Conservation (phyloP, 805 yeast species). For the Scheffersomyces lignosus region DNA sequence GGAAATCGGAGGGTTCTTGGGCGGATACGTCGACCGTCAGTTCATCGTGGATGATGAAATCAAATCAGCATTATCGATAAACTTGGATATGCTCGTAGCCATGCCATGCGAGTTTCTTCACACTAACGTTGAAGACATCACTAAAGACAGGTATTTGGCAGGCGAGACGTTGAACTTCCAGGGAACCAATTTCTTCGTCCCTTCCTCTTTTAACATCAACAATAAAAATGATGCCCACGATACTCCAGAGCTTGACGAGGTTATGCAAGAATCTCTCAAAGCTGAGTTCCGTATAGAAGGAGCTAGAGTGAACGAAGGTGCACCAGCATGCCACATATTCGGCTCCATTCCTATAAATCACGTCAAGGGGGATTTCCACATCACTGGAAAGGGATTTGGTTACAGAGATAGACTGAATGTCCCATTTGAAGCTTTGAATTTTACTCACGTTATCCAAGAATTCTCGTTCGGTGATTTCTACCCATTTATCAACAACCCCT, state of each 20-base stretch:
- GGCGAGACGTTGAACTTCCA: constrained; percentile 72
- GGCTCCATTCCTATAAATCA: constrained; percentile 84
- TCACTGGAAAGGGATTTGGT: constrained; percentile 75
- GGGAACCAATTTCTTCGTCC: constrained; percentile 59
- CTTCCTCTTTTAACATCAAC: constrained; percentile 47
- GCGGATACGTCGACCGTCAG: constrained; percentile 77
- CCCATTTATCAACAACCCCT: constrained; percentile 84
- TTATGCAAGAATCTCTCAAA: constrained; percentile 61
- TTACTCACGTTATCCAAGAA: constrained; percentile 83
- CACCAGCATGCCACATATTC: constrained; percentile 82
- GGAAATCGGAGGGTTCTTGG: constrained; percentile 80
- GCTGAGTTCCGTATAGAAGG: constrained; percentile 60
- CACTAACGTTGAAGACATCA: constrained; percentile 73
- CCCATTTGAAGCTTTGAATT: constrained; percentile 57
- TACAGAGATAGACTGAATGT: constrained; percentile 50
- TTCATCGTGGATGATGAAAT: constrained; percentile 70
- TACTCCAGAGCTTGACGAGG: constrained; percentile 63
- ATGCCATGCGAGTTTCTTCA: constrained; percentile 80
- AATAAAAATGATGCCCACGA: constrained; percentile 48
- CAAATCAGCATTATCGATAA: constrained; percentile 60
- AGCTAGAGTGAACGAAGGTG: constrained; percentile 45
- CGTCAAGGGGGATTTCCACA: constrained; percentile 82
- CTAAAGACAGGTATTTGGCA: constrained; percentile 78
- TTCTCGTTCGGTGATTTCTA: constrained; percentile 88
- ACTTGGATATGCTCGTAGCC: constrained; percentile 76